phyloP scores from a whole-genome alignment of 2,329 filamentous ascomycete species.

The Colletotrichum truncatum region DNA sequence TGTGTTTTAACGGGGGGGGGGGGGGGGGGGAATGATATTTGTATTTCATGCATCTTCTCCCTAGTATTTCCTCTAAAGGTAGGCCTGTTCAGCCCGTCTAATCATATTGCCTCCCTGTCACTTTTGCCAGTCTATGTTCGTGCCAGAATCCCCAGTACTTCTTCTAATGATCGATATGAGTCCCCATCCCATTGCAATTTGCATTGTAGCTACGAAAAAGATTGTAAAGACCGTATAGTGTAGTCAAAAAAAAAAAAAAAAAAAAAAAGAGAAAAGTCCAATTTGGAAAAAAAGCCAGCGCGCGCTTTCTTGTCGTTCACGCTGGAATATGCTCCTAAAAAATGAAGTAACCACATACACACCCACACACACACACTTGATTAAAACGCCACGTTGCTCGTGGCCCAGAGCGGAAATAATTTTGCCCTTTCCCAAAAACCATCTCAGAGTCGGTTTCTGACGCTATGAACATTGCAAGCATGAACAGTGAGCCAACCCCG shows the following conservation, averaged over 20 bases:
- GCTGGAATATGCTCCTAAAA: conserved; percentile 19
- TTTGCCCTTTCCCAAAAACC: conserved; percentile 11
- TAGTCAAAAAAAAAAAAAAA: conserved; percentile 3
- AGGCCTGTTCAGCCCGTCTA: conserved; percentile 10
- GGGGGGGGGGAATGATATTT: too few species aligned
- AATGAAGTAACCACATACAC: neutral
- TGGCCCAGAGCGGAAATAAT: conserved; percentile 4
- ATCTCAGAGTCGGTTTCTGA: conserved; percentile 2
- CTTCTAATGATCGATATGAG: neutral
- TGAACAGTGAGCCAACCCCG: conserved; percentile 23
- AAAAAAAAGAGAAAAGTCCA: neutral
- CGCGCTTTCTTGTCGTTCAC: conserved; percentile 14
- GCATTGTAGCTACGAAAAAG: neutral
- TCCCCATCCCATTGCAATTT: too few species aligned
- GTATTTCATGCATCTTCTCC: neutral
- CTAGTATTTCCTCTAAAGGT: conserved; percentile 8
- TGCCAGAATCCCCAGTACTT: neutral
- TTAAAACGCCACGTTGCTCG: conserved; percentile 20
- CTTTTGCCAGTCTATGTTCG: conserved; percentile 7
- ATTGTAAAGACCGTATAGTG: conserved; percentile 10
- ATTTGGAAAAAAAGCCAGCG: neutral
- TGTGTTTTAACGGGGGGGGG: conserved; percentile 1
- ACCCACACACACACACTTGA: neutral
- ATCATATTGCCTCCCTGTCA: neutral
- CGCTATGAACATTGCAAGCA: conserved; percentile 25